Base-by-base conservation (phyloP, 2,329 filamentous ascomycete species). In the Fusarium praegraminearum region DNA sequence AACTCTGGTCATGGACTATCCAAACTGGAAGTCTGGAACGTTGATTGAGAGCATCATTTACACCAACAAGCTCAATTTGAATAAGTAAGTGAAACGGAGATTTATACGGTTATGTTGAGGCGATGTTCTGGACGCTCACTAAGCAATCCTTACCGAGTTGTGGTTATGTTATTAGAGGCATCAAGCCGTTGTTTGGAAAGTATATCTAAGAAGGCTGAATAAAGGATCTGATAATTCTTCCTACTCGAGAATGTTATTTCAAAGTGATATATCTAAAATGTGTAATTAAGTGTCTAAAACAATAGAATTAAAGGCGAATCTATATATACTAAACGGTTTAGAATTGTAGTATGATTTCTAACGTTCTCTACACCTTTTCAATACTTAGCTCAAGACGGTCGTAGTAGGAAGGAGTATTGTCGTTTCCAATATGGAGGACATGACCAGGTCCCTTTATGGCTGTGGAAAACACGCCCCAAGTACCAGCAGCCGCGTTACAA, bases 241-340 rank as follows among this genome's bases (percentile, higher is more conserved):
- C 28, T 2, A 2, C 11, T 12, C 2, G 10, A 30, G 4, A 30
- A 12, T 11, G 6, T 30, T 12, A 12, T 10, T 5, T 30, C 0
- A 10, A 12, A 16, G 33, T 35, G 1, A 16, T 9, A 35, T 35
- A 0, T 0, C 16, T 35, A 16, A 8, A 3, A 35, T 18, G 7
- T 18, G 3, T 35, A 35, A 16, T 35, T 35, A 8, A 35, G 33
- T 35, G 16, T 1, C 16, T 2, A 18, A 35, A 36, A 9, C 3
- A 5, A 4, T 30, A 30, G 28, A 18, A 0, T 1, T 10, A 36
- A 2, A 36, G 4, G 1, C 16, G 16, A 36, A 18, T 18, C 16
- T 1, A 10, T 36, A 18, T 16, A 18, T 2, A 18, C 8, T 16
- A 9, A 10, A 36, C 8, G 16, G 9, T 18, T 18, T 10, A 9